Conservation (phyloP, 129 eudicot genomes). For the Helianthus tuberosus region DNA sequence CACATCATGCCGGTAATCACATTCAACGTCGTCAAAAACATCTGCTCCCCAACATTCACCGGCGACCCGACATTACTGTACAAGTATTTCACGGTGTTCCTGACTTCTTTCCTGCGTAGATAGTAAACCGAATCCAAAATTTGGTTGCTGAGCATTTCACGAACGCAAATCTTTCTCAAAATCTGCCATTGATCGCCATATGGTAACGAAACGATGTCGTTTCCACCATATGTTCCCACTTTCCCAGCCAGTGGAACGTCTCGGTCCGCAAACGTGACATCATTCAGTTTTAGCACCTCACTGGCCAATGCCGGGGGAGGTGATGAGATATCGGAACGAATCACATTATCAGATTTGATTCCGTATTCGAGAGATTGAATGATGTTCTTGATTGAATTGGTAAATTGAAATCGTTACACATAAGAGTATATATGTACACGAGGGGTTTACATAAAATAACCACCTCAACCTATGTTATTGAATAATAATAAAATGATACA, state of each 20-base stretch:
- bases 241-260: slow-evolving; percentile 43
- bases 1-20: slow-evolving; percentile 34
- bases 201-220: slow-evolving; percentile 52
- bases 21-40: slow-evolving; percentile 51
- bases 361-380: no score
- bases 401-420: no score
- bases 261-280: slow-evolving; percentile 55
- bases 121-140: slow-evolving; percentile 45
- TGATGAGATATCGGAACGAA: no score
- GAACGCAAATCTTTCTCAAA: slow-evolving; percentile 35
- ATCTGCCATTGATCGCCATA: slow-evolving; percentile 35
- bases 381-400: no score
- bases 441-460: no score
- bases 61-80: slow-evolving; percentile 37
- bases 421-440: no score
- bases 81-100: slow-evolving; percentile 41
- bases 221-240: slow-evolving; percentile 44
- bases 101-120: slow-evolving; percentile 47
- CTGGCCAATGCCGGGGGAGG: slow-evolving; percentile 60
- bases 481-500: no score
- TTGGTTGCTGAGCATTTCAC: slow-evolving; percentile 55
- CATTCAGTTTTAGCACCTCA: slow-evolving; percentile 55
- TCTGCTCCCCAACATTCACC: slow-evolving; percentile 48
- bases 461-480: no score
- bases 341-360: no score